phyloP scores from a whole-genome alignment of 345 rosid species.

The Heritiera fomes region DNA sequence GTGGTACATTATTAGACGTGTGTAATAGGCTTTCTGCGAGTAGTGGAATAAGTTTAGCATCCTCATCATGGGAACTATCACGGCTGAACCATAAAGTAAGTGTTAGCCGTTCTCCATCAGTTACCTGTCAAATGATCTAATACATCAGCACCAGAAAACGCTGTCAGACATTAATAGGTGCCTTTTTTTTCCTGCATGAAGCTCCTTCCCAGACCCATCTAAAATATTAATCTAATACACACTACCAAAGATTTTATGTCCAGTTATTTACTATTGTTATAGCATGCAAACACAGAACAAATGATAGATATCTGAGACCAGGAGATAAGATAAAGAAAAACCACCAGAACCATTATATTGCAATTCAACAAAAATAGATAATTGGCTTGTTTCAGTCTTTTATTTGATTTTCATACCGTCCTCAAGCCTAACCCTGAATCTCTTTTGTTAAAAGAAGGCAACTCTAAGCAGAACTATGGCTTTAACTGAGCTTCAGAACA shows the following conservation, averaged over 20 bases:
- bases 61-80: conserved; percentile 75
- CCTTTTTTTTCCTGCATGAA: neutral
- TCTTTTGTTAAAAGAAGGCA: neutral
- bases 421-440: neutral
- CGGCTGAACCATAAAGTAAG: conserved; percentile 93
- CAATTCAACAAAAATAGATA: neutral
- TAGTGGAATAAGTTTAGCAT: conserved; percentile 69
- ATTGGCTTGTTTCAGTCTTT: neutral
- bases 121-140: conserved; percentile 49
- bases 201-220: neutral
- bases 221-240: neutral
- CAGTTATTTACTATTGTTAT: neutral
- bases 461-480: neutral
- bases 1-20: conserved; percentile 16
- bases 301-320: neutral
- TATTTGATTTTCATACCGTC: neutral
- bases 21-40: conserved; percentile 41
- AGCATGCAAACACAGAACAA: neutral
- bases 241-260: neutral
- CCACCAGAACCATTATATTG: neutral
- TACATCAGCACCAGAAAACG: conserved; percentile 12
- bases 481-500: neutral
- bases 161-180: neutral
- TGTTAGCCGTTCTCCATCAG: conserved; percentile 81
- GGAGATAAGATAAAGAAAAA: no score